Evolutionary conservation across 2,329 filamentous ascomycete genomes (phyloP).

Genomic region (Akanthomyces lecanii): DNA sequence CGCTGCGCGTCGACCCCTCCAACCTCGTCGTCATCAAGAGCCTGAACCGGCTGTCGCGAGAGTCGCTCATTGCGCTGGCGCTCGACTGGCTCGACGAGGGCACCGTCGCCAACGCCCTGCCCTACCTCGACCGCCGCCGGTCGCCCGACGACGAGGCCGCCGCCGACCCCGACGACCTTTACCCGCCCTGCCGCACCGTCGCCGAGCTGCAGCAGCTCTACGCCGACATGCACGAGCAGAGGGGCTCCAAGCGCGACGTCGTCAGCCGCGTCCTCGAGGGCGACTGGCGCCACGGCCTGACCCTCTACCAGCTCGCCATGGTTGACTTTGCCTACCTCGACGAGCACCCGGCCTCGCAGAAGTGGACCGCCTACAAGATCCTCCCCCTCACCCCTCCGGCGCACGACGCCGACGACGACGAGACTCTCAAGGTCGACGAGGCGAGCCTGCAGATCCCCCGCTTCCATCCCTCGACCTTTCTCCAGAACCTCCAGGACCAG

Average conservation of each 20-base stretch:
- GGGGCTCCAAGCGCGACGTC: constrained; percentile 60
- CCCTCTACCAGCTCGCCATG: constrained; percentile 64
- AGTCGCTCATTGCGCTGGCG: constrained; percentile 66
- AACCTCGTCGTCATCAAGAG: constrained; percentile 62
- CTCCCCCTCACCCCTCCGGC: constrained; percentile 44
- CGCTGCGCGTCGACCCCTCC: constrained; percentile 61
- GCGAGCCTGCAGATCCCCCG: constrained; percentile 56
- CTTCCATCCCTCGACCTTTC: constrained; percentile 76
- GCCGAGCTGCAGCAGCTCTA: constrained; percentile 66
- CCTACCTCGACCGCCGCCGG: constrained; percentile 29
- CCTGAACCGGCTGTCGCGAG: constrained; percentile 65
- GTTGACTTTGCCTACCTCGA: constrained; percentile 63
- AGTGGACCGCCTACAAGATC: constrained; percentile 61
- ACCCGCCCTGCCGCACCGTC: constrained; percentile 62
- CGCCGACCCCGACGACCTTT: constrained; percentile 59
- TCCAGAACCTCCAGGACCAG: constrained; percentile 69
- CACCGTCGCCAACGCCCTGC: constrained; percentile 52
- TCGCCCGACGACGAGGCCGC: constrained; percentile 44
- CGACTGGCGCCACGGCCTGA: constrained; percentile 64
- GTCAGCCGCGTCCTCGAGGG: constrained; percentile 61
- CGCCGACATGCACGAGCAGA: constrained; percentile 52
- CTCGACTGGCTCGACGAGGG: constrained; percentile 72
- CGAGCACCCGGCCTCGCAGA: constrained; percentile 59
- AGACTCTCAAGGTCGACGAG: constrained; percentile 39
- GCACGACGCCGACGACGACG: constrained; percentile 33